A percentile compares a stretch with the other conserved stretches of the same genome.
phyloP scores from a whole-genome alignment of 2,329 filamentous ascomycete genomes.

The Fusarium sp. region DNA sequence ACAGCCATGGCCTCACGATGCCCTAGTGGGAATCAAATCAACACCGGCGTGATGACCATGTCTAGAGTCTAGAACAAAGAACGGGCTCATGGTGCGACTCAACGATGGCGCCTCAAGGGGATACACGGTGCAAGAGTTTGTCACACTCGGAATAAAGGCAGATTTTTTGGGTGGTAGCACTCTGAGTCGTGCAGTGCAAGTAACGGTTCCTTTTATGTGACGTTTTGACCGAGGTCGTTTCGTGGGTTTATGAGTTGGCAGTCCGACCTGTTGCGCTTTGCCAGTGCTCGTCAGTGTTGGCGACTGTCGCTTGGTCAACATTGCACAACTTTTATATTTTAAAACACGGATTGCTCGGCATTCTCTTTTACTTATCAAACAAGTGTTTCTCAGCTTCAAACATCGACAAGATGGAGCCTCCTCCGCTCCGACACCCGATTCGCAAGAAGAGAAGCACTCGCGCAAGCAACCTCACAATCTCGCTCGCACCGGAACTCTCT shows the following conservation, averaged over 20 bases:
- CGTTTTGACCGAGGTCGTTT: neutral
- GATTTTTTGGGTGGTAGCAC: neutral
- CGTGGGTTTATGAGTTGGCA: neutral
- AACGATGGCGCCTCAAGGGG: conserved; percentile 2
- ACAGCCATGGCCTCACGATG: neutral
- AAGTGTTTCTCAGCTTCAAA: neutral
- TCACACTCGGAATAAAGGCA: conserved; percentile 20
- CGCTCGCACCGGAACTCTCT: conserved; percentile 22
- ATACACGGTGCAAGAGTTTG: conserved; percentile 17
- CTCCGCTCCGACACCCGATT: conserved; percentile 14
- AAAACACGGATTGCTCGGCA: too few relatives aligned
- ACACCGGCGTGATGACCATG: conserved; percentile 4
- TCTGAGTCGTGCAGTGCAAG: neutral
- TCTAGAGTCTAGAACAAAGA: conserved; percentile 35
- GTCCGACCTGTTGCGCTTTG: neutral
- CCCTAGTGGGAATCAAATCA: neutral
- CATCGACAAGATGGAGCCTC: conserved; percentile 23
- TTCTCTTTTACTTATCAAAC: neutral
- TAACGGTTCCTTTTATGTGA: neutral
- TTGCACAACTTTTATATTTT: neutral
- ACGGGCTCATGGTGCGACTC: conserved; percentile 23
- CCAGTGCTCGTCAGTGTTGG: conserved; percentile 20
- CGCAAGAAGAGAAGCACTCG: conserved; percentile 31
- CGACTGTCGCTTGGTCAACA: neutral
- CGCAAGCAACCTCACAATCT: conserved; percentile 22